Evolutionary conservation across 176 grass and related monocot genomes (phyloP), one percentile per base, ranked within the genome.

Genomic region (Avena eriantha): DNA sequence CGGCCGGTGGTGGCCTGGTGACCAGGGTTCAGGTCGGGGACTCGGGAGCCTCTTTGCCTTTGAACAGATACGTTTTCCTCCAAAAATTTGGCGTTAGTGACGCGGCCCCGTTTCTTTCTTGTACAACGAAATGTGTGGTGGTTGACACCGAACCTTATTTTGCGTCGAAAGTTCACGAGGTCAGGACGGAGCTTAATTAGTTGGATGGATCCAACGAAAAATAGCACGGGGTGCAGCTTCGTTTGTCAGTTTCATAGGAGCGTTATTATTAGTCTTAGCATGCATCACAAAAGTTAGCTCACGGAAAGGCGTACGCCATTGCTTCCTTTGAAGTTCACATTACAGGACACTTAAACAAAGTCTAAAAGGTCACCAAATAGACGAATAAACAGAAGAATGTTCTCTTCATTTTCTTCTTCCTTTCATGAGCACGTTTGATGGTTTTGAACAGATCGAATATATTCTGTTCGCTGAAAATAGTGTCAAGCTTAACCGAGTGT

Each of bases 191-290:
- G 83, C 79, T 60, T 82, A 51, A 51, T 76, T 77, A 48, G 69
- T 76, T 70, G 39, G 76, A 77, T 46, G 60, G 81, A 91, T 84
- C 85, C 80, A 80, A 85, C 81, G 76, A 76, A 90, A 88, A 88
- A 82, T 61, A 61, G 82, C 86, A 85, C 86, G 76, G 76, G 54
- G 17, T 69, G 55, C 85, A 81, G 76, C 81, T 85, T 85, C 70
- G 10, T 88, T 88, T 88, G 77, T 70, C 86, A 88, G 76, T 36
- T 85, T 88, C 86, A 21, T 77, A 76, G 90, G 82, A 71, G 61
- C 78, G 77, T 72, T 82, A 86, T 77, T 55, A 82, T 90, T 51
- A 67, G 9, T 29, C 24, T 57, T 84, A 88, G 59, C 39, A 23
- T 55, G 69, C 81, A 75, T 69, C 82, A 51, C 53, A 82, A 88